A percentile compares a stretch with the other conserved stretches of the same genome.
Conservation (phyloP, 2,329 filamentous ascomycete species). For the Penicillium sp. region DNA sequence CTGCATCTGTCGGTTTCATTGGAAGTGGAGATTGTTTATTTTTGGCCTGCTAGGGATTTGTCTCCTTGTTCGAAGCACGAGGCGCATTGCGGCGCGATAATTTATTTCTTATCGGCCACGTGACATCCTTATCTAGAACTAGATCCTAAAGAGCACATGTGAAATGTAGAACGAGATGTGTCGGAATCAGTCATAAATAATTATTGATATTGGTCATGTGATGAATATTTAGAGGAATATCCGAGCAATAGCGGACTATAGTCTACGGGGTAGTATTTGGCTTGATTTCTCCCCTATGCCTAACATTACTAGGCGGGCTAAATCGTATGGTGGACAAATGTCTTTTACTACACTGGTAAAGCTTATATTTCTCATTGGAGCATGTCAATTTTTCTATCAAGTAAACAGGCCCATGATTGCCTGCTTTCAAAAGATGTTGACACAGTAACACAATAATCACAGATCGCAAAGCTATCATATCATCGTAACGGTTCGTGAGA, state of each 20-base stretch:
- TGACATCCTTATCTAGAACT: constrained; percentile 10
- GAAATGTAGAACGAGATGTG: not conserved
- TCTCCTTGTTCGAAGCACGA: constrained; percentile 7
- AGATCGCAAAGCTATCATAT: not conserved
- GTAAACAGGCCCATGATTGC: not conserved
- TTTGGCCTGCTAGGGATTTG: not conserved
- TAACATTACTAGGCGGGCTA: not conserved
- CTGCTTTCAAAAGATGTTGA: not conserved
- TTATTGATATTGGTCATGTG: not conserved
- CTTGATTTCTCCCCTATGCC: not conserved
- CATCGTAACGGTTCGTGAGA: constrained; percentile 6
- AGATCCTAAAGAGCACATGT: not conserved
- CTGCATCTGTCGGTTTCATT: constrained; percentile 23
- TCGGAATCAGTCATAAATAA: not conserved
- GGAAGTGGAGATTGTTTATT: constrained; percentile 3
- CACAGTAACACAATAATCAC: not conserved
- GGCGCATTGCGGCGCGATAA: constrained; percentile 13
- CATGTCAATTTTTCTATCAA: not conserved
- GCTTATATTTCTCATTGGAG: not conserved
- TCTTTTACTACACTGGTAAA: not conserved
- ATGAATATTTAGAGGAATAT: no score
- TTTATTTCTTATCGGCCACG: constrained; percentile 27
- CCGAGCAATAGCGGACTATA: fast-evolving
- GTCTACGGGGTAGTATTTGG: not conserved
- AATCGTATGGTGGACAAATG: not conserved